Conservation (phyloP, 257 asterid species). For the Nicotiana undulata region DNA sequence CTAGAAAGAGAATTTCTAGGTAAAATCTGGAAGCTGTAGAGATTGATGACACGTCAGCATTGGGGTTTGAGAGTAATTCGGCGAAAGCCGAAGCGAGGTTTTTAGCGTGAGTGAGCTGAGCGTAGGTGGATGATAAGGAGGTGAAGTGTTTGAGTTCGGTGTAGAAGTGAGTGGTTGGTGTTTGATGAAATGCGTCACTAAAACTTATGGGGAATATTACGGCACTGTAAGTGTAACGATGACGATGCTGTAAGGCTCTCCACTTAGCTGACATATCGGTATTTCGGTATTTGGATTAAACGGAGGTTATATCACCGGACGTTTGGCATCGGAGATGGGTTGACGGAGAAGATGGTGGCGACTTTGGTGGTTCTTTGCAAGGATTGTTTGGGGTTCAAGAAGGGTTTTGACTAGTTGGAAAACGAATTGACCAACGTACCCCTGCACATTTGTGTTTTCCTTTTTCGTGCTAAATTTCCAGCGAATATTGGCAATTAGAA, state of each 20-base stretch:
- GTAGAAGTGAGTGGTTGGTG: slow-evolving; percentile 43
- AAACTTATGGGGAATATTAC: slow-evolving; percentile 58
- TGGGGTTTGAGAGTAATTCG: slow-evolving; percentile 38
- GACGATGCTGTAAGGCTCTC: slow-evolving; percentile 99
- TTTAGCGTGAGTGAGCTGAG: slow-evolving; percentile 77
- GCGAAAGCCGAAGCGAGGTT: slow-evolving; percentile 53
- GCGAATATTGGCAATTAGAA: too few relatives aligned
- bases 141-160: slow-evolving; percentile 46
- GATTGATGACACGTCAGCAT: slow-evolving; percentile 29
- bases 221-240: slow-evolving; percentile 76
- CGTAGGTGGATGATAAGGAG: slow-evolving; percentile 70
- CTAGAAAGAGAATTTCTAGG: slow-evolving; percentile 68
- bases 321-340: neutral
- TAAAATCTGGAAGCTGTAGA: slow-evolving; percentile 47
- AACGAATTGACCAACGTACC: neutral
- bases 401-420: neutral
- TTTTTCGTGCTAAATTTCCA: too few relatives aligned
- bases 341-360: neutral
- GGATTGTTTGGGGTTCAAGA: neutral
- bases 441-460: neutral
- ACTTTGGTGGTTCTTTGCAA: neutral
- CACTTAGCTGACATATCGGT: slow-evolving; percentile 73
- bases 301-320: neutral
- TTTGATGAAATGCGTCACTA: slow-evolving; percentile 52
- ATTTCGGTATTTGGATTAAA: neutral